Base-by-base conservation (phyloP, 495 filamentous ascomycete species). In the Xylaria curta region DNA sequence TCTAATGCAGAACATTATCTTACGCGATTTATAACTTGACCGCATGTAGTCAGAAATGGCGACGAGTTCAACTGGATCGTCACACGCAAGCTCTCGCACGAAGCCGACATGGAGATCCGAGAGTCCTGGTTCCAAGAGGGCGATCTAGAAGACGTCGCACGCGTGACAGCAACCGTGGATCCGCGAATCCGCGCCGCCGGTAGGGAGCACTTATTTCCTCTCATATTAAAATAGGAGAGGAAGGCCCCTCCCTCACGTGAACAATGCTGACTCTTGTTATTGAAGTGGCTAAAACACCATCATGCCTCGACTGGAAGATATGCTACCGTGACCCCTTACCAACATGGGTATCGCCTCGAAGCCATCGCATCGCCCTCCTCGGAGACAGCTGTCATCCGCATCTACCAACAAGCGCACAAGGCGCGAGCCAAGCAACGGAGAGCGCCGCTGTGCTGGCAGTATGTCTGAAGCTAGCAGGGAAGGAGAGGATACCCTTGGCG, bases 41-140 rank as follows among this genome's bases (percentile, higher is more conserved):
- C 12, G 21, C 13, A 38, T 38, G 17, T 33, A 67, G 65, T 87
- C 13, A 80, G 84, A 40, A 78, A 79, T 44, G 85, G 85, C n/a
- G 76, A 82, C 13, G 85, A 87, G 73, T 87, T 85, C 74, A 85
- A 85, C 74, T 87, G 85, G 85, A 85, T 87, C 68, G 74, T 85
- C 15, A 87, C 84, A 0, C 80, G 83, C 7, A 83, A 83, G 72
- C 66, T 81, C 5, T 78, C 79, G 2, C 80, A 82, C 67, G 80
- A 82, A 60, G 78, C 78, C 26, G 85, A 87, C 63, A 81, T 82
- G 72, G 83, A 82, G 54, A 83, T 86, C 42, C 79, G 81, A 38
- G 85, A 87, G 74, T 83, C 80, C 0, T 86, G 84, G 85, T 86
- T 82, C 61, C 82, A 85, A 49, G 82, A 84, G 46, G 84, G 84